Evolutionary conservation across 129 eudicot genomes (phyloP).

Genomic region (Logfia minima): DNA sequence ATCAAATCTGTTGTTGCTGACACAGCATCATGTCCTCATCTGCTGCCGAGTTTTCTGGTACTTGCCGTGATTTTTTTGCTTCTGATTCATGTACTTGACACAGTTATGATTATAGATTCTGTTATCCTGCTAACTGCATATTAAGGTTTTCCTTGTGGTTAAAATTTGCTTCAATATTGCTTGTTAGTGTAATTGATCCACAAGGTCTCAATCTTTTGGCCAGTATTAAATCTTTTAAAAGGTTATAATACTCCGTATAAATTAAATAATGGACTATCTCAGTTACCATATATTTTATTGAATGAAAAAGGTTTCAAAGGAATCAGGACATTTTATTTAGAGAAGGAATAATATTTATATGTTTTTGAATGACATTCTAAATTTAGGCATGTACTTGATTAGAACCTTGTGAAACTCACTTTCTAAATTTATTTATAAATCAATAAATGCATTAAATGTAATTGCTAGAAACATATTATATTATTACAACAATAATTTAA

Average conservation of each 20-base stretch:
- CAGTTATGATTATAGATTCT: slow-evolving; percentile 8
- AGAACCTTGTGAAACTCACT: not conserved
- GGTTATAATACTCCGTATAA: not conserved
- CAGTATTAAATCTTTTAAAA: not conserved
- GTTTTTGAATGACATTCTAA: not conserved
- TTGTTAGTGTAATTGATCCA: slow-evolving; percentile 1
- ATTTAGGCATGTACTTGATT: not conserved
- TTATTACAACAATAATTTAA: too few relatives aligned
- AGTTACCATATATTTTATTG: not conserved
- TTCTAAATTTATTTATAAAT: too few relatives aligned
- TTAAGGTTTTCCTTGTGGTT: slow-evolving; percentile 20
- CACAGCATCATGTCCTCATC: slow-evolving; percentile 42
- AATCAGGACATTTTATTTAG: not conserved
- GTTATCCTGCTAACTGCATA: slow-evolving; percentile 10
- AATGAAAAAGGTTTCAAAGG: not conserved
- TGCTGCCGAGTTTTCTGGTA: slow-evolving; percentile 38
- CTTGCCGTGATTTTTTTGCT: not conserved
- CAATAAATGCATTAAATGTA: not conserved
- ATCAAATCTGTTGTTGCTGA: slow-evolving; percentile 19
- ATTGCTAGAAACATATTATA: not conserved
- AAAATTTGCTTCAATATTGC: not conserved
- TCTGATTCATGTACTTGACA: not conserved
- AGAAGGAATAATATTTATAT: slow-evolving; percentile 8
- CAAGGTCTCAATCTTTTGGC: not conserved
- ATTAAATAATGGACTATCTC: not conserved